Base-by-base conservation (phyloP, 2,329 filamentous ascomycete genomes). In the Botrytis porri region DNA sequence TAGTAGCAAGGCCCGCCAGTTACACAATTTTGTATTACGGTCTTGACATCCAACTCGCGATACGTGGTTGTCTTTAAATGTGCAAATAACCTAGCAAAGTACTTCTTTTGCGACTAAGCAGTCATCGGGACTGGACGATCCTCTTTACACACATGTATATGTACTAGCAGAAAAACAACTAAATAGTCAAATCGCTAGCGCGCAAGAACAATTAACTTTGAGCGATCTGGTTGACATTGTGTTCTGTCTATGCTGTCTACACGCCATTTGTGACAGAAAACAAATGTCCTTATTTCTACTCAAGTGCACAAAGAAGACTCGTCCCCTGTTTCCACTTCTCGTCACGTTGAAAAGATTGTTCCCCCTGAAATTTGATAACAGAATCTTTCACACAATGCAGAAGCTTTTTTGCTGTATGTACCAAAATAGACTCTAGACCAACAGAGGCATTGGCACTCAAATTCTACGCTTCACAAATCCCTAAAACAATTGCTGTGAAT, bases 21-120 rank as follows among this genome's bases (percentile, higher is more conserved):
- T 37, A n/a, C 62, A 66, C 61, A 66, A 29, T 66, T 71, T 71
- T 71, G 70, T 66, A 71, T 71, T 71, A 71, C 61, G 61, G 32
- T 57, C 61, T 41, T 35, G 37, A n/a, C 54, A 41, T 41, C 60
- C 10, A 51, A 45, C 54, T 66, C 12, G 32, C 45, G 37, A 59
- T 51, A 18, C 32, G 8, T 51, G 37, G 60, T 57, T 66, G n/a
- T 57, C 51, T 37, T 45, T 54, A 9, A 57, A n/a, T 32, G 39
- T 66, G 70, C 51, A 64, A 66, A 66, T 32, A 12, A 4, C 43
- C 20, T 32, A 41, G 37, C 45, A 43, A 57, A 43, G 39, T 69
- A 63, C 14, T 41, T 43, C 20, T 41, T 41, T 66, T 43, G 70
- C 70, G 29, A 51, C 45, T 22, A 20, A 45, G 16, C 51, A 29